Base-by-base conservation (phyloP, 768 basidiomycete species). In the Lactarius tabidus region DNA sequence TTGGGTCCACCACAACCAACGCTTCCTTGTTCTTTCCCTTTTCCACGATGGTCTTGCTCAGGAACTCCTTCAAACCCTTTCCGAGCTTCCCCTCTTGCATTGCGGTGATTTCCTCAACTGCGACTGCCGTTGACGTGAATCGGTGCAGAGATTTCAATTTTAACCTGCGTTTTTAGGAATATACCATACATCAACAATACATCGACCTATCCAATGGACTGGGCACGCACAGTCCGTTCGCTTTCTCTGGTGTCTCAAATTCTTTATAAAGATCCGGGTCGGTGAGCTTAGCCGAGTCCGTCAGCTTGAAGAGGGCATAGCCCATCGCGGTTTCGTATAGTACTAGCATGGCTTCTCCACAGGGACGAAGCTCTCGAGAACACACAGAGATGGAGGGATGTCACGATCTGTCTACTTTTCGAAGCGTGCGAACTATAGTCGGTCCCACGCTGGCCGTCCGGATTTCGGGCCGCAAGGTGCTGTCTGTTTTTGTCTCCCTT, bases 291-390 rank as follows among this genome's bases (percentile, higher is more conserved):
- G 90, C 90, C 45, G 91, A 81, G 78, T 94, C 89, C 60, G 89
- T 88, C 69, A 96, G 83, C 78, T 97, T 97, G 88, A 99, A 98
- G 60, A 99, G 89, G 81, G 93, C 95, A 82, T 94, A 98, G 77
- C 96, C 94, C 77, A 96, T 85, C 45, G 94, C 85, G 1, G 94
- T 95, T 81, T 98, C 97, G 80, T 95, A 94, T 69, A 99, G 83
- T 53, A 98, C 95, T 77, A 98, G 85, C 95, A 98, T 98, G 66
- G 72, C 75, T 72, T 59, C 35, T 3, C 10, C 33, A 33, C 4
- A 33, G 33, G 33, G 8, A 33, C 33, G 8, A 33, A 33, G 33
- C 33, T 4, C 33, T 33, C 4, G 33, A 33, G 33, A 33, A 33
- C 33, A 33, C 33, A 8, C 33, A 3, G 33, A 33, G 8, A 8